Conservation (phyloP, 2,329 filamentous ascomycete genomes). For the Emergomyces pasteurianus region DNA sequence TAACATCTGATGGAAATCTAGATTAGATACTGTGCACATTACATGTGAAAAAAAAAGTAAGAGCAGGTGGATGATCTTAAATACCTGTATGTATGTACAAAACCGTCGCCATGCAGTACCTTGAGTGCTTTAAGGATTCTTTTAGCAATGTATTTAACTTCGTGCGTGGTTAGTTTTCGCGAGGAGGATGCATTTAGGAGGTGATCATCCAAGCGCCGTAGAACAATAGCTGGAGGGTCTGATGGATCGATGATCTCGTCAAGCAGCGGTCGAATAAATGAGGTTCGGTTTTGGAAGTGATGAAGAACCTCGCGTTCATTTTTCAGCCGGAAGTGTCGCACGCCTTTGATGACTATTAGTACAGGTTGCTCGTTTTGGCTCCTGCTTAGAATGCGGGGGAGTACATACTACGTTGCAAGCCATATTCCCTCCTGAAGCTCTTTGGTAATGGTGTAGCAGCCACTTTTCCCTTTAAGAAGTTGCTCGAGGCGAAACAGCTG, state of each 20-base stretch:
- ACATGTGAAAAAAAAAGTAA: constrained; percentile 10
- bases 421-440: constrained; percentile 12
- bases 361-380: constrained; percentile 10
- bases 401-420: constrained; percentile 9
- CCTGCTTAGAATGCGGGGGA: constrained; percentile 1
- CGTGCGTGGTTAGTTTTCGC: constrained; percentile 9
- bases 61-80: background rate
- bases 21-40: constrained; percentile 4
- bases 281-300: constrained; percentile 15
- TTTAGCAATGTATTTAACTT: constrained; percentile 13
- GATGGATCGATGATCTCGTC: constrained; percentile 14
- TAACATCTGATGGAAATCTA: constrained; percentile 11
- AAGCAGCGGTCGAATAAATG: constrained; percentile 13
- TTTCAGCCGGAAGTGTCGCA: constrained; percentile 14
- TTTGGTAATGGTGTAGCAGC: constrained; percentile 9
- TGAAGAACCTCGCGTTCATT: constrained; percentile 17
- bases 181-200: constrained; percentile 12
- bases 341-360: constrained; percentile 11
- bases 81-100: constrained; percentile 14
- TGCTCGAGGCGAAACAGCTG: background rate
- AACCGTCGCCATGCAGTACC: constrained; percentile 5
- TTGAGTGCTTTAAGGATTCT: constrained; percentile 10
- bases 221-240: constrained; percentile 12
- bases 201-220: constrained; percentile 17
- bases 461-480: constrained; percentile 6